Base-by-base conservation (phyloP, 306 rosid genomes). In the Sesbania bispinosa region DNA sequence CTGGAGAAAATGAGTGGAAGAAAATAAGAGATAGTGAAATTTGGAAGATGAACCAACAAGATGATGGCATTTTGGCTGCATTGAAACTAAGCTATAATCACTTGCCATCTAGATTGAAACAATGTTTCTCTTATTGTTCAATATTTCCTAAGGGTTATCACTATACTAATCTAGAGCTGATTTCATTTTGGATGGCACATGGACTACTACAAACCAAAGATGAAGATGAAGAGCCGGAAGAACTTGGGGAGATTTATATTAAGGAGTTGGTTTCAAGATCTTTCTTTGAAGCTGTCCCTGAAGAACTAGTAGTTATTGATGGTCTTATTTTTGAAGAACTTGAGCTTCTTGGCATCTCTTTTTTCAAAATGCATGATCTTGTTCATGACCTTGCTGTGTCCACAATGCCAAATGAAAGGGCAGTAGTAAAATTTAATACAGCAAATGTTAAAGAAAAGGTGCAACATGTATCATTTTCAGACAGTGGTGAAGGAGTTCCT, bases 121-220 rank as follows among this genome's bases (percentile, higher is more conserved):
- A n/a, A 18, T 73, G 71, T 48, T 73, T 73, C 52, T 62, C 71
- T 11, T 48, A 62, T 48, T 48, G 71, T 73, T 48, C 78, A 2
- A 20, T 62, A 61, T 73, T 60, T 60, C 77, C 77, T 1, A 73
- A 73, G 70, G 70, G 69, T 32, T 45, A 72, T 46, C 50, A 45
- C 26, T 72, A 72, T 10, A 60, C 30, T 14, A 73, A 61, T 48
- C 23, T 73, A 52, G 70, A 73, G 20, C 29, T 73, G 70, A 73
- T 73, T 33, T 61, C 77, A 3, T 73, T 73, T 32, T 73, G 77
- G 77, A 73, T 73, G 77, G 77, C 77, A 1, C 77, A 73, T 35
- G 77, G 77, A 23, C 50, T 60, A n/a, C 70, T 73, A 27, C 77
- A 73, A 61, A 36, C 62, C 6, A 60, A 35, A 10, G 33, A 61